A percentile compares a stretch with the other conserved stretches of the same genome.
Evolutionary conservation across 345 rosid species (phyloP).

Genomic region (Dipteronia dyeriana): DNA sequence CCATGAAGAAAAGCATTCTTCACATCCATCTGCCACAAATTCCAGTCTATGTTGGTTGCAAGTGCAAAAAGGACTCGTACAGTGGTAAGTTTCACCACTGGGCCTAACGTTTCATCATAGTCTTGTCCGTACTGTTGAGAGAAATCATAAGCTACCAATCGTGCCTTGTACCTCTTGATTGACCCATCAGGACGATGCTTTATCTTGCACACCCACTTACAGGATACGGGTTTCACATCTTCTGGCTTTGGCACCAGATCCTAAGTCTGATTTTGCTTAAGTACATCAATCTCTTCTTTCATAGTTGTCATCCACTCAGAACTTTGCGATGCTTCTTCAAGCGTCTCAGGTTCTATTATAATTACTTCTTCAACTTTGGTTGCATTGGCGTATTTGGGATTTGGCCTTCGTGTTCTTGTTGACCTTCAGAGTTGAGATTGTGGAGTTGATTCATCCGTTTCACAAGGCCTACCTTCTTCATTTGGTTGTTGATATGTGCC

Average conservation of each 20-base stretch:
- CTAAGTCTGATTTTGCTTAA: too few relatives aligned
- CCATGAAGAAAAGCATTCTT: too few relatives aligned
- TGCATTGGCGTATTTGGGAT: constrained; percentile 12
- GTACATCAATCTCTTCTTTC: background rate
- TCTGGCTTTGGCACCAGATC: too few relatives aligned
- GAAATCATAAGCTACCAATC: too few relatives aligned
- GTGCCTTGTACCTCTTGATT: too few relatives aligned
- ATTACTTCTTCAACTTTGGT: background rate
- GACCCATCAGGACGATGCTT: background rate
- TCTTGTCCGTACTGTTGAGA: background rate
- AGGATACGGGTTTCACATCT: too few relatives aligned
- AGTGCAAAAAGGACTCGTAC: constrained; percentile 10
- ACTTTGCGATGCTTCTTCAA: too few relatives aligned
- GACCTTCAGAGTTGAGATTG: background rate
- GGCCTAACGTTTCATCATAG: background rate
- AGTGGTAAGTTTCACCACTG: constrained; percentile 1
- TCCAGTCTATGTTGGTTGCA: background rate
- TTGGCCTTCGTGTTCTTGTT: background rate
- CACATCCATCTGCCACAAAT: too few relatives aligned
- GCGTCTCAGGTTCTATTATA: background rate
- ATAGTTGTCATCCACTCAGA: too few relatives aligned
- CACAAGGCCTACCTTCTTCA: constrained; percentile 2
- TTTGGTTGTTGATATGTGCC: background rate
- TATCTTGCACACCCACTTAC: too few relatives aligned
- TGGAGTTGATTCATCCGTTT: background rate